A percentile compares a stretch with the other conserved stretches of the same genome.
Evolutionary conservation across 441 rosid species (phyloP).

Genomic region (Populus hybrid): DNA sequence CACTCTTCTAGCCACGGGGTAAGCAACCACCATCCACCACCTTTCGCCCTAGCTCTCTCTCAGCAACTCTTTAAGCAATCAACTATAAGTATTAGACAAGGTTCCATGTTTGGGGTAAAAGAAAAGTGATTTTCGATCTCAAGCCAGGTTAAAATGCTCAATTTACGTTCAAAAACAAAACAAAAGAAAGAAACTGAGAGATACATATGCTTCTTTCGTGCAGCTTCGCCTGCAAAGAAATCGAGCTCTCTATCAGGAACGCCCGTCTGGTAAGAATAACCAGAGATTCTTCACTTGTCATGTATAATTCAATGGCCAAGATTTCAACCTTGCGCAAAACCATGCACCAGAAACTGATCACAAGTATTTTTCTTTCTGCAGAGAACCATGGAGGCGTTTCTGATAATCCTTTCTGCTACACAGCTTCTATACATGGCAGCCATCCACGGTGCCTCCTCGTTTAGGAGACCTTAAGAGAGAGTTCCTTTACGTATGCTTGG

Average conservation of each 20-base stretch:
- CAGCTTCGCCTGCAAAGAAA: constrained; percentile 91
- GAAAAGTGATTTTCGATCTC: not conserved
- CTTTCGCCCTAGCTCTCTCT: not conserved
- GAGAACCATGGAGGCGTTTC: constrained; percentile 99
- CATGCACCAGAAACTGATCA: not conserved
- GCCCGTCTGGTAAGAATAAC: constrained; percentile 59
- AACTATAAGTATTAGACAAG: not conserved
- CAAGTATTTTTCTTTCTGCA: constrained; percentile 27
- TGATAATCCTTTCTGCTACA: constrained; percentile 79
- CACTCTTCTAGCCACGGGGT: constrained; percentile 92
- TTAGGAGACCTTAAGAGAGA: constrained; percentile 18
- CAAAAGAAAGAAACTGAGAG: not conserved
- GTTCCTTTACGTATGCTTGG: not conserved
- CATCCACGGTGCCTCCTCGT: constrained; percentile 45
- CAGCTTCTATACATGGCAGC: constrained; percentile 80
- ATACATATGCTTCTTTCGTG: not conserved
- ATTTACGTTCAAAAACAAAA: not conserved
- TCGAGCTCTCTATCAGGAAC: constrained; percentile 61
- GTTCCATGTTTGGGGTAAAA: not conserved
- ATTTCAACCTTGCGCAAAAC: not conserved
- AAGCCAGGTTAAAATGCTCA: not conserved
- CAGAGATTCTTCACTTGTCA: not conserved
- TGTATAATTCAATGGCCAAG: not conserved
- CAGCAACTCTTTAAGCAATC: not conserved
- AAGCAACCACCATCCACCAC: constrained; percentile 3